A percentile compares a stretch with the other conserved stretches of the same genome.
Evolutionary conservation across 768 basidiomycete species (phyloP).

Genomic region (Agrocybe praecox): DNA sequence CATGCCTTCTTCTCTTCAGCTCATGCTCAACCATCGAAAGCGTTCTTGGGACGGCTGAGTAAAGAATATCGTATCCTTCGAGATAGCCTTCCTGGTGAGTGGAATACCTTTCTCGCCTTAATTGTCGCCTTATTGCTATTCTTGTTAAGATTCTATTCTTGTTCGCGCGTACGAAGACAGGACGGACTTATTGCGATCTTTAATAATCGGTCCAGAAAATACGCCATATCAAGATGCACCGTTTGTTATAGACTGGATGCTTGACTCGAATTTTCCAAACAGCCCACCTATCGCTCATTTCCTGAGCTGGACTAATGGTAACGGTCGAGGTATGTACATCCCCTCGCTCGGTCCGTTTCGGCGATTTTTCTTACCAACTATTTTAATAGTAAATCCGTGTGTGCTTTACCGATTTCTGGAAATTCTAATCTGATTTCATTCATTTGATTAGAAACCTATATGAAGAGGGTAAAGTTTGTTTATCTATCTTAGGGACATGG

Average conservation of each 20-base stretch:
- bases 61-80: constrained; percentile 84
- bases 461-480: constrained; percentile 93
- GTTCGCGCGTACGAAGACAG: constrained; percentile 92
- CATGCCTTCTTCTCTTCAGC: constrained; percentile 76
- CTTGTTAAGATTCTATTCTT: constrained; percentile 73
- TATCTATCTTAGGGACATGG: constrained; percentile 93
- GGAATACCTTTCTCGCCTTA: neutral
- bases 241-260: constrained; percentile 93
- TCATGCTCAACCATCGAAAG: constrained; percentile 66
- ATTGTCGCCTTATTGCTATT: neutral
- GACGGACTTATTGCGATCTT: constrained; percentile 79
- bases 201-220: constrained; percentile 92
- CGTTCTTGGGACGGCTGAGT: constrained; percentile 73
- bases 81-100: constrained; percentile 80
- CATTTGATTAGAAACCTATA: constrained; percentile 71
- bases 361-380: too few relatives aligned
- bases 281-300: constrained; percentile 89
- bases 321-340: constrained; percentile 69
- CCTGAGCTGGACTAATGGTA: constrained; percentile 92
- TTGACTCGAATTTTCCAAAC: constrained; percentile 83
- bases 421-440: neutral
- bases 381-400: constrained; percentile 70
- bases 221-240: constrained; percentile 96
- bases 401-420: constrained; percentile 23
- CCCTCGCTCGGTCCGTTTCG: too few relatives aligned